Conservation (phyloP, 352 stramenopile genomes). For the Globisporangium carolinianum region DNA sequence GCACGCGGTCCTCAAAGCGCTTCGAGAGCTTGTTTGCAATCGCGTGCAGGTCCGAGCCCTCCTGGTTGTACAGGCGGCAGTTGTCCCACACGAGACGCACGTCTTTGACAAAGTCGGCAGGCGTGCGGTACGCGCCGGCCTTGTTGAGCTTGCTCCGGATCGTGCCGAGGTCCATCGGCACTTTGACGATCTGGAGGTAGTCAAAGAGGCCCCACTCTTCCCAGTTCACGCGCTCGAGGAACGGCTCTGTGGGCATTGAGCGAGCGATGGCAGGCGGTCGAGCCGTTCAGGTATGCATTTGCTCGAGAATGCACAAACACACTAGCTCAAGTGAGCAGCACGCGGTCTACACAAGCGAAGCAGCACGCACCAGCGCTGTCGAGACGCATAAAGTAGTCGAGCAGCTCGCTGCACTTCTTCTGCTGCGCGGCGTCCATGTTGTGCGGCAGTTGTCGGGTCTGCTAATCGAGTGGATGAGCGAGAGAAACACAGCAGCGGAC, state of each 20-base stretch:
- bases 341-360: background rate
- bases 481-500: no score
- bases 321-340: no score
- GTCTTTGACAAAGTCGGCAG: constrained; percentile 70
- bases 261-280: background rate
- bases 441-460: background rate
- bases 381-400: background rate
- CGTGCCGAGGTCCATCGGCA: constrained; percentile 89
- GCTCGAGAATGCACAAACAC: no score
- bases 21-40: constrained; percentile 79
- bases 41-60: constrained; percentile 86
- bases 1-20: constrained; percentile 72
- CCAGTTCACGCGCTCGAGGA: constrained; percentile 85
- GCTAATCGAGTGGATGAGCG: no score
- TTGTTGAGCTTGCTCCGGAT: constrained; percentile 75
- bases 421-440: background rate
- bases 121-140: constrained; percentile 73
- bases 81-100: constrained; percentile 86
- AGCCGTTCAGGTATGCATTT: no score
- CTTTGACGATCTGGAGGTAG: constrained; percentile 89
- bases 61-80: constrained; percentile 85
- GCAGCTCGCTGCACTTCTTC: background rate
- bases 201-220: constrained; percentile 87
- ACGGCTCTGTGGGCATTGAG: constrained; percentile 25
- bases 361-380: background rate